A percentile compares a stretch with the other conserved stretches of the same genome.
Evolutionary conservation across 2,329 filamentous ascomycete genomes (phyloP).

Genomic region (Cadophora gregata): DNA sequence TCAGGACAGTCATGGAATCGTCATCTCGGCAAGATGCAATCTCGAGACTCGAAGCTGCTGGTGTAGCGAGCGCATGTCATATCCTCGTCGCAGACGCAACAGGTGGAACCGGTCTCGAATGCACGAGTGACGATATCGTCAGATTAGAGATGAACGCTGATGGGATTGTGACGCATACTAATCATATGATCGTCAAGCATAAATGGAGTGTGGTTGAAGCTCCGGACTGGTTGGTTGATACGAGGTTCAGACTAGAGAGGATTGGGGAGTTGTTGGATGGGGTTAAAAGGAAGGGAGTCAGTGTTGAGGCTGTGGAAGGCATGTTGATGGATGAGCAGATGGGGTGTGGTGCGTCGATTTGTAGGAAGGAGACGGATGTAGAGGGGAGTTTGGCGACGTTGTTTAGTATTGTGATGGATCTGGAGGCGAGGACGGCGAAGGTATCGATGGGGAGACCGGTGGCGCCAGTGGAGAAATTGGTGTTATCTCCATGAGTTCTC

Average conservation of each 20-base stretch:
- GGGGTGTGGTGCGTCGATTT: constrained; percentile 41
- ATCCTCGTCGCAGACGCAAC: constrained; percentile 58
- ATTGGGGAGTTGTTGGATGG: constrained; percentile 44
- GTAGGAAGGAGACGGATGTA: constrained; percentile 37
- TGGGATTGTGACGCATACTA: constrained; percentile 42
- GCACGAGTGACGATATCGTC: constrained; percentile 43
- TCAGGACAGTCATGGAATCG: constrained; percentile 59
- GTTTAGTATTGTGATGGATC: constrained; percentile 50
- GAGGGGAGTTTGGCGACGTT: constrained; percentile 44
- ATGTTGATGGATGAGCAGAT: constrained; percentile 33
- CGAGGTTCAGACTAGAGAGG: constrained; percentile 42
- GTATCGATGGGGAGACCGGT: constrained; percentile 46
- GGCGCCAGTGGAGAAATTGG: constrained; percentile 39
- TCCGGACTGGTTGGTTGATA: constrained; percentile 37
- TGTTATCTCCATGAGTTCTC: constrained; percentile 35
- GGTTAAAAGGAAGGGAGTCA: constrained; percentile 26
- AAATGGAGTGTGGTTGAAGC: constrained; percentile 33
- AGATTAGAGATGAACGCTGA: constrained; percentile 34
- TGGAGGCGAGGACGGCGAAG: constrained; percentile 41
- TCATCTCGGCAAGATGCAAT: constrained; percentile 52
- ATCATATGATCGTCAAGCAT: constrained; percentile 41
- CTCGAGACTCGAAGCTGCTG: constrained; percentile 49
- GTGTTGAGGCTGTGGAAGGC: constrained; percentile 23
- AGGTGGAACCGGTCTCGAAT: constrained; percentile 57
- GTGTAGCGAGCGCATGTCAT: constrained; percentile 59